Percentiles rank a stretch among this genome's conserved stretches.
phyloP scores from a whole-genome alignment of 306 rosid genomes.

The Ceratonia siliqua region DNA sequence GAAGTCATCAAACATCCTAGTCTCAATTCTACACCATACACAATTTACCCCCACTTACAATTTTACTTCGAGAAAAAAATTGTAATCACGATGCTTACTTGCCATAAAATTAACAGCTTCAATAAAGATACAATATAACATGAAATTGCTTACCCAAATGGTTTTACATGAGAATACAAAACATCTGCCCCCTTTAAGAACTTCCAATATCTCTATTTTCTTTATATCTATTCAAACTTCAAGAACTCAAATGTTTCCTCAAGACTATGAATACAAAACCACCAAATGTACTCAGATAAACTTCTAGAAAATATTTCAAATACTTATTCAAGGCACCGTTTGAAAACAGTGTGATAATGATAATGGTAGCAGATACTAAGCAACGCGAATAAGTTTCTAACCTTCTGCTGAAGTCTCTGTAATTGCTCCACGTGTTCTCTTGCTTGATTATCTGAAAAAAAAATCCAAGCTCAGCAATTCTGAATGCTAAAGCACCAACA shows the following conservation, averaged over 20 bases:
- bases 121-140: background rate
- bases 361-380: background rate
- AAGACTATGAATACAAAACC: background rate
- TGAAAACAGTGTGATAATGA: background rate
- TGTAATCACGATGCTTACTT: background rate
- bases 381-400: conserved; percentile 25
- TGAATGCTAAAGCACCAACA: background rate
- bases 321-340: background rate
- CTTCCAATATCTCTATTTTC: background rate
- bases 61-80: too few relatives aligned
- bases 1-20: background rate
- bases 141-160: background rate
- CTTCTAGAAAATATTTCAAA: background rate
- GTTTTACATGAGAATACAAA: background rate
- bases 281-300: background rate
- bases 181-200: background rate
- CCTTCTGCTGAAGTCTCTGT: conserved; percentile 71
- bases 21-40: background rate
- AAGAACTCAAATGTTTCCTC: background rate
- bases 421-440: conserved; percentile 70
- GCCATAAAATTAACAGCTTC: background rate
- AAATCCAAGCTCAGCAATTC: background rate
- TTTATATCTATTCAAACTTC: conserved; percentile 3
- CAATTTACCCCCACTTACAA: background rate
- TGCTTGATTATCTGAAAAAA: conserved; percentile 32